phyloP scores from a whole-genome alignment of 176 grass and related monocot genomes.

The Carex myosuroides region DNA sequence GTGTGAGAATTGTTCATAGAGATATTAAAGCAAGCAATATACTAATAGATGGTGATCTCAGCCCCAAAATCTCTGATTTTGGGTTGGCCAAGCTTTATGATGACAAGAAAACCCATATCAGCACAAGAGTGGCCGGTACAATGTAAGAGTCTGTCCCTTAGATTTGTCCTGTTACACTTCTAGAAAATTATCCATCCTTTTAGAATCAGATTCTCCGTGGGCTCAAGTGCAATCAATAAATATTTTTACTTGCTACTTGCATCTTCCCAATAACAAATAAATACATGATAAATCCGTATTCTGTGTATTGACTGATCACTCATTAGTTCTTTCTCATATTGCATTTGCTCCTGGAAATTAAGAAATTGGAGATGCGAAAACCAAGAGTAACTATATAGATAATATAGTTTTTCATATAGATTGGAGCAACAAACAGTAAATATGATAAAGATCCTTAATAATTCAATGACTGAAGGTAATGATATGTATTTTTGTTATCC shows the following conservation, averaged over 20 bases:
- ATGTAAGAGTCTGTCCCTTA: conserved; percentile 41
- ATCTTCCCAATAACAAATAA: neutral
- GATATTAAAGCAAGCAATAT: conserved; percentile 90
- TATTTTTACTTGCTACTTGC: neutral
- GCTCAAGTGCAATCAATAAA: neutral
- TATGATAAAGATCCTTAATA: neutral
- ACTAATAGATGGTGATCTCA: conserved; percentile 57
- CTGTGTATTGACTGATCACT: neutral
- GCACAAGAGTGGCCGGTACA: conserved; percentile 84
- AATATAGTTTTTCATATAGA: neutral
- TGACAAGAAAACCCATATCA: conserved; percentile 74
- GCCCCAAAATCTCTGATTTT: conserved; percentile 87
- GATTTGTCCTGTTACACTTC: neutral
- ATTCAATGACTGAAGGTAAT: neutral
- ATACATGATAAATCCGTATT: neutral
- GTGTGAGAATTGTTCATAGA: conserved; percentile 69
- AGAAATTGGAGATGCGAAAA: neutral
- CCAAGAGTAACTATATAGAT: neutral
- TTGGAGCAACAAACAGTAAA: neutral
- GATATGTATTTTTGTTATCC: neutral
- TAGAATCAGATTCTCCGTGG: neutral
- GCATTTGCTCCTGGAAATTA: neutral
- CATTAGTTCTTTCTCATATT: neutral
- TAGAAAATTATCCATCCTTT: neutral
- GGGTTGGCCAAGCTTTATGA: conserved; percentile 87